Percentiles rank a stretch among this genome's conserved stretches.
Conservation (phyloP, 129 eudicot genomes). For the Ambrosia trifida region DNA sequence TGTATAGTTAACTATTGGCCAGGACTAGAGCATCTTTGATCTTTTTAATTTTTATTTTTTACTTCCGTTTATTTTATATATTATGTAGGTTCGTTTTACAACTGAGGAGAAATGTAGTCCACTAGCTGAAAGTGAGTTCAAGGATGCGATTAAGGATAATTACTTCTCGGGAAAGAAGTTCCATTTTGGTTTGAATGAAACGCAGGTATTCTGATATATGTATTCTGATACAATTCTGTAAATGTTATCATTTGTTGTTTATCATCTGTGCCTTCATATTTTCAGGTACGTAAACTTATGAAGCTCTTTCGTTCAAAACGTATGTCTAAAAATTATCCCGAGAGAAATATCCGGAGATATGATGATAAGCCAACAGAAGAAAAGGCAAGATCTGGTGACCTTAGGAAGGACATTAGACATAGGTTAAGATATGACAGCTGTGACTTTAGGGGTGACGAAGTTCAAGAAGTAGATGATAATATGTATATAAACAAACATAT, state of each 20-base stretch:
- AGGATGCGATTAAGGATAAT: constrained; percentile 60
- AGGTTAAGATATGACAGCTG: constrained; percentile 15
- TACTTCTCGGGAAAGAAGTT: constrained; percentile 61
- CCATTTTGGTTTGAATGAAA: constrained; percentile 57
- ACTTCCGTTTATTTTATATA: constrained; percentile 22
- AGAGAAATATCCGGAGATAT: constrained; percentile 26
- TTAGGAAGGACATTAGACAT: constrained; percentile 32
- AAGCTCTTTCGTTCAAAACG: constrained; percentile 38
- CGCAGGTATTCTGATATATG: constrained; percentile 54
- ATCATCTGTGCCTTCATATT: neutral
- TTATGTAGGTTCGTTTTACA: constrained; percentile 54
- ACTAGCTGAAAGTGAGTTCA: constrained; percentile 67
- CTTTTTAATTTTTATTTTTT: constrained; percentile 3
- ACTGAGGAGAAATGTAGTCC: constrained; percentile 62
- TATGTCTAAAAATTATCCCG: constrained; percentile 19
- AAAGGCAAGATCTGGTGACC: constrained; percentile 27
- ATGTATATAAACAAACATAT: constrained; percentile 14
- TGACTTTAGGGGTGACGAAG: constrained; percentile 23
- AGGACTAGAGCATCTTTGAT: neutral
- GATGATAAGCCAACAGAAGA: constrained; percentile 10
- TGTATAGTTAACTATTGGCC: neutral
- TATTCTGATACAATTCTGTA: neutral
- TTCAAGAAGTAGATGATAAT: constrained; percentile 22
- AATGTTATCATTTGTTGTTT: constrained; percentile 15
- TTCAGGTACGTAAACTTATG: constrained; percentile 50